Base-by-base conservation (phyloP, 257 asterid genomes). In the Solanum okadae region DNA sequence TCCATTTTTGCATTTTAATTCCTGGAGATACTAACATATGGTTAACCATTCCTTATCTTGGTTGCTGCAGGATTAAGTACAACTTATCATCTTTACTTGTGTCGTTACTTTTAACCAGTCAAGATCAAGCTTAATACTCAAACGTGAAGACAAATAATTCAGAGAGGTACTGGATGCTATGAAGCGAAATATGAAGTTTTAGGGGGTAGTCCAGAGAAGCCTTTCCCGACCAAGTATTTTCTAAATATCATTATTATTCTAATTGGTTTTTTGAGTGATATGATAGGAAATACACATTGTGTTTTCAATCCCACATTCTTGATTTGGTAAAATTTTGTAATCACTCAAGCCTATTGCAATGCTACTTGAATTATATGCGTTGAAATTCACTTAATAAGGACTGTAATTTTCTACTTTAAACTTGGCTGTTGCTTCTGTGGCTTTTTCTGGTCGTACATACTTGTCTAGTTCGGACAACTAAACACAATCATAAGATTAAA, bases 161-260 rank as follows among this genome's bases (percentile, higher is more conserved):
- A 52, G 63, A 92, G 98, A 96, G 88, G 94, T 96, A 16, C 94
- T 96, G 87, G 98, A 96, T 22, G 71, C 92, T 79, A 94, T 93
- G 99, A 95, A 94, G 92, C 95, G 93, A 90, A 97, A 92, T 96
- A 97, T 67, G 94, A 96, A 92, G 96, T 86, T 13, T 5, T 97
- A 37, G 98, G 98, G 46, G 99, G 99, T 88, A 95, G 95, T 89
- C 96, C 99, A 93, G 95, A 95, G 92, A 97, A 95, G 98, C 98
- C 99, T 92, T 98, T 96, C 81, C 89, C 86, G 46, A 91, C 99
- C 10, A 97, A 96, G 94, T 95, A 95, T 90, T 97, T 96, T 93
- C 97, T 97, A 25, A 94, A 94, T 91, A 95, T 95, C 91, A 94
- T 95, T 86, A 94, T 95, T 86, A 94, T 96, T 86, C 91, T 91